phyloP scores from a whole-genome alignment of 225 moss, liverwort and hornwort species.

The Physcomitrium patens region DNA sequence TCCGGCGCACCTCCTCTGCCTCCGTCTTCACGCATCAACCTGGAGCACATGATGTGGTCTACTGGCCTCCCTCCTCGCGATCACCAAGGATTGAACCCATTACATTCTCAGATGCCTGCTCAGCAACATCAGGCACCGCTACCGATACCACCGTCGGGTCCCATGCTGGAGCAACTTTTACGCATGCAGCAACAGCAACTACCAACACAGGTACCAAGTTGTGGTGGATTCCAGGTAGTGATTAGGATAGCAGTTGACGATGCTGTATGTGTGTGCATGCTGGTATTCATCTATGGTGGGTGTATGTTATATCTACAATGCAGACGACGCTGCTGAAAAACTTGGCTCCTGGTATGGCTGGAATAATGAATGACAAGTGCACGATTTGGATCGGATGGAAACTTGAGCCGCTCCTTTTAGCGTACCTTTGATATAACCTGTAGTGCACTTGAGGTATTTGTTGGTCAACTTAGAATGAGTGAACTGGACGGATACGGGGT shows the following conservation, averaged over 20 bases:
- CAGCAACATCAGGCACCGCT: conserved; percentile 69
- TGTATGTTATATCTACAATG: neutral
- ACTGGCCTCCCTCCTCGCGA: conserved; percentile 69
- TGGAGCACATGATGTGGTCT: conserved; percentile 82
- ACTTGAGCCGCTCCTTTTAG: no score
- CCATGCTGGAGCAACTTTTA: conserved; percentile 87
- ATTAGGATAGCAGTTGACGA: neutral
- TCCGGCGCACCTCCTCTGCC: conserved; percentile 55
- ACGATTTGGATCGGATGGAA: no score
- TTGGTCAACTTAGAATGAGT: no score
- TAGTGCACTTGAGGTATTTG: no score
- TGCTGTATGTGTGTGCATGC: conserved; percentile 19
- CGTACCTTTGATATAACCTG: no score
- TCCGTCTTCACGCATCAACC: conserved; percentile 46
- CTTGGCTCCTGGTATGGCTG: no score
- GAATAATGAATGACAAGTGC: no score
- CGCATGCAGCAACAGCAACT: conserved; percentile 83
- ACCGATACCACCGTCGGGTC: conserved; percentile 84
- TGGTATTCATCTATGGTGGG: neutral
- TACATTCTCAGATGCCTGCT: conserved; percentile 65
- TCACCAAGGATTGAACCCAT: conserved; percentile 59
- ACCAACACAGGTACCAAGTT: conserved; percentile 73
- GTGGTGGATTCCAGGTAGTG: conserved; percentile 11
- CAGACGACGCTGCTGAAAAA: neutral
- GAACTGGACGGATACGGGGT: no score